Evolutionary conservation across 1,139 yeast genomes (phyloP).

Genomic region (Suhomyces wounanorum): DNA sequence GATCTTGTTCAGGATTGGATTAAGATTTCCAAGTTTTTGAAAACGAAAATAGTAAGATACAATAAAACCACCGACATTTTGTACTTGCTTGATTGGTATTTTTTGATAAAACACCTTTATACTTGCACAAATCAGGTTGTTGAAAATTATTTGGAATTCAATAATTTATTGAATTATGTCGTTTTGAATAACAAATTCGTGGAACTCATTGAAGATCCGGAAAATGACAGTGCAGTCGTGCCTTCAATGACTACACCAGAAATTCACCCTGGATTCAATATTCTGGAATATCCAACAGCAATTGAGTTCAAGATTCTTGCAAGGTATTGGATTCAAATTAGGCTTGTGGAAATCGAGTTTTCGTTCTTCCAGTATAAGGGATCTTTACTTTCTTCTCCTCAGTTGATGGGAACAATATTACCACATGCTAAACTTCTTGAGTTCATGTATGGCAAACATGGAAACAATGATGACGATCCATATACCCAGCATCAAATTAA

Average conservation of each 20-base stretch:
- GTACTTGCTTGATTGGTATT: conserved; percentile 34
- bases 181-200: conserved; percentile 31
- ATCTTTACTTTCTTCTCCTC: conserved; percentile 31
- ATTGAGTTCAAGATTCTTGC: conserved; percentile 25
- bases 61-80: conserved; percentile 29
- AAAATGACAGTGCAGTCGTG: conserved; percentile 5
- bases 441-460: conserved; percentile 20
- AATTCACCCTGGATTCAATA: neutral
- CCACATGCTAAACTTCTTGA: conserved; percentile 27
- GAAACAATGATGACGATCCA: conserved; percentile 14
- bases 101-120: conserved; percentile 28
- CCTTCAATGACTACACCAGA: neutral
- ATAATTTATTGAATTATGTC: conserved; percentile 30
- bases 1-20: conserved; percentile 28
- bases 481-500: conserved; percentile 18
- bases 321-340: conserved; percentile 33
- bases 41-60: conserved; percentile 21
- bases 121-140: conserved; percentile 24
- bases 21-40: conserved; percentile 25
- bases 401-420: conserved; percentile 28
- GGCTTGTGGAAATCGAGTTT: conserved; percentile 32
- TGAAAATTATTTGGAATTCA: conserved; percentile 36
- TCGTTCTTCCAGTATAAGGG: conserved; percentile 37
- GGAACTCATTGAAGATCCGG: conserved; percentile 22
- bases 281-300: conserved; percentile 13